These are phyloP conservation scores for Sclerotinia minor DNA, from an alignment of 2,329 filamentous ascomycete genomes.

Conservation along the genomic window DNA sequence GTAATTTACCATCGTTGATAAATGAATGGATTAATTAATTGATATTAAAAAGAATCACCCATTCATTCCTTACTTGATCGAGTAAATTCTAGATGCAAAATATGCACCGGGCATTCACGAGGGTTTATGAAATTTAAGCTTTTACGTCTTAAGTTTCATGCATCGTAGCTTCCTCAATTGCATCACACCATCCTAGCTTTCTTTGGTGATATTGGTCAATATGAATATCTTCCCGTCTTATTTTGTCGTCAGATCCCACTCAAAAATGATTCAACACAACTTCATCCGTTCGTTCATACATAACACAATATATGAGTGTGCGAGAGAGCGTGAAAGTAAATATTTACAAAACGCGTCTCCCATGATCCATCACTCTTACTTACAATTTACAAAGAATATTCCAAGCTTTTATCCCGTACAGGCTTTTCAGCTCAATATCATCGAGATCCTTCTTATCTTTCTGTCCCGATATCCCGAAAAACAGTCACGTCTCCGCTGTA, in stretches of 20 bases:
- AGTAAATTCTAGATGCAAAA: neutral
- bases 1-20: neutral
- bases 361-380: neutral
- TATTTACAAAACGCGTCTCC: conserved; percentile 25
- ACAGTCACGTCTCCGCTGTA: neutral
- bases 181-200: conserved; percentile 14
- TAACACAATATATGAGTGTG: neutral
- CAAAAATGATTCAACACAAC: neutral
- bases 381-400: neutral
- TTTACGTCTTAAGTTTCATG: conserved; percentile 21
- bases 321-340: conserved; percentile 21
- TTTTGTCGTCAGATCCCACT: neutral
- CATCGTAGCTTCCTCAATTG: conserved; percentile 9
- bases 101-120: neutral
- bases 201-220: conserved; percentile 6
- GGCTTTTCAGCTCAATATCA: neutral
- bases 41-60: neutral
- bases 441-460: neutral
- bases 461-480: neutral
- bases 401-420: neutral
- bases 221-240: conserved; percentile 8
- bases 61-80: conserved; percentile 3
- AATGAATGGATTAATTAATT: neutral
- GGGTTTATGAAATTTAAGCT: conserved; percentile 21
- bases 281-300: neutral